Conservation (phyloP, 805 yeast genomes). For the Sugiyamaella floridensis region DNA sequence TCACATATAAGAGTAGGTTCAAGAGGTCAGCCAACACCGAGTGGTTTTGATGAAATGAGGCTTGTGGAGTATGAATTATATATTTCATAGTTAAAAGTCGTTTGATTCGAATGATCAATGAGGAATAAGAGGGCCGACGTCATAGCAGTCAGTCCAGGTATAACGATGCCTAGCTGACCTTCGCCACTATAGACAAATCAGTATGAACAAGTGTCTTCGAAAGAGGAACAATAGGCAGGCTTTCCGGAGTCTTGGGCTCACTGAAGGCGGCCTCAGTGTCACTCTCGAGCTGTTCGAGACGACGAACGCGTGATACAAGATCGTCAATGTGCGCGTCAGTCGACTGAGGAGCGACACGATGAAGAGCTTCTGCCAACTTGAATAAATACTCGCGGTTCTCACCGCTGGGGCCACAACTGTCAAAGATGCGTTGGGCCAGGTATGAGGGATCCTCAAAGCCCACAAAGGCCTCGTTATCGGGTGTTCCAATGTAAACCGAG, state of each 20-base stretch:
- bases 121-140: no score
- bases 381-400: slow-evolving; percentile 64
- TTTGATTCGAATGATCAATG: background rate
- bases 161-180: no score
- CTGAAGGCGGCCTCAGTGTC: background rate
- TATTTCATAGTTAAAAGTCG: no score
- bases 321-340: slow-evolving; percentile 40
- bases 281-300: background rate
- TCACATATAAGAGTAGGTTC: slow-evolving; percentile 1
- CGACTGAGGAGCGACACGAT: slow-evolving; percentile 33
- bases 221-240: background rate
- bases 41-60: background rate
- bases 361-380: slow-evolving; percentile 45
- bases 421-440: slow-evolving; percentile 56
- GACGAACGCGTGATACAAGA: slow-evolving; percentile 20
- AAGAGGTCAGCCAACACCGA: background rate
- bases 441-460: slow-evolving; percentile 64
- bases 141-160: no score
- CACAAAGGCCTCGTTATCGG: slow-evolving; percentile 70
- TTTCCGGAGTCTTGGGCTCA: background rate
- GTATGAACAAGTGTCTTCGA: no score
- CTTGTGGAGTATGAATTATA: background rate
- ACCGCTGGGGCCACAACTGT: slow-evolving; percentile 74
- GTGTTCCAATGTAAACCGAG: slow-evolving; percentile 74
- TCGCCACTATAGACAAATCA: no score